Percentiles rank a stretch among this genome's conserved stretches.
Evolutionary conservation across 1,139 yeast genomes (phyloP).

Genomic region (Diutina sp.): DNA sequence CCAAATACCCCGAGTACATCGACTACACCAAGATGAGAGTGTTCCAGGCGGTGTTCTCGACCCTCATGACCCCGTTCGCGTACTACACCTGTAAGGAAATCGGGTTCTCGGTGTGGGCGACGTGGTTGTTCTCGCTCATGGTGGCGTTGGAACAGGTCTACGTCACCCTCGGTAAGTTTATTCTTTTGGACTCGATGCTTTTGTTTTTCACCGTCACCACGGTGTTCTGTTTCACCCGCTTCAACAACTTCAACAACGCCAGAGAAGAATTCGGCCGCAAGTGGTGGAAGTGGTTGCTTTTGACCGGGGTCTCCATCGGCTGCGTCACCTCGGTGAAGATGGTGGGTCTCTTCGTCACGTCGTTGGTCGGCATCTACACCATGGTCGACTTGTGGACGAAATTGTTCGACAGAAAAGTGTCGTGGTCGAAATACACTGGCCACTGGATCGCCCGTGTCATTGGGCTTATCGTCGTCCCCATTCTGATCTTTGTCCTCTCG

Average conservation of each 20-base stretch:
- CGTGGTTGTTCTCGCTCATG: conserved; percentile 83
- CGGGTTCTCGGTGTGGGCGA: conserved; percentile 68
- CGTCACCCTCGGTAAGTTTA: conserved; percentile 83
- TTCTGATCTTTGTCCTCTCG: conserved; percentile 45
- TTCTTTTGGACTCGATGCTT: conserved; percentile 91
- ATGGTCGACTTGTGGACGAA: conserved; percentile 63
- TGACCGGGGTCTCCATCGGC: conserved; percentile 77
- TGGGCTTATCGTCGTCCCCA: conserved; percentile 51
- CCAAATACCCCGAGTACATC: conserved; percentile 70
- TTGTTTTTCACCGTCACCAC: conserved; percentile 83
- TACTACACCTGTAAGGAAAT: conserved; percentile 83
- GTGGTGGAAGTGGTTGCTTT: conserved; percentile 89
- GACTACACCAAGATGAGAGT: conserved; percentile 88
- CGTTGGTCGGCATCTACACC: conserved; percentile 77
- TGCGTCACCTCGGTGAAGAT: conserved; percentile 90
- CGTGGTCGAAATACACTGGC: conserved; percentile 33
- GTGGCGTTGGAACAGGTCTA: conserved; percentile 79
- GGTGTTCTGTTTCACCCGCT: conserved; percentile 62
- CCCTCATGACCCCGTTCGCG: conserved; percentile 85
- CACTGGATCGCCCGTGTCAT: conserved; percentile 61
- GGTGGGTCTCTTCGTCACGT: conserved; percentile 88
- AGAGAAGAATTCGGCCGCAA: conserved; percentile 52
- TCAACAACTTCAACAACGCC: conserved; percentile 55
- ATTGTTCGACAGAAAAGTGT: conserved; percentile 43
- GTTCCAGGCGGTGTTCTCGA: conserved; percentile 85